Conservation (phyloP, 2,329 filamentous ascomycete species). For the Hypoxylon sp. region DNA sequence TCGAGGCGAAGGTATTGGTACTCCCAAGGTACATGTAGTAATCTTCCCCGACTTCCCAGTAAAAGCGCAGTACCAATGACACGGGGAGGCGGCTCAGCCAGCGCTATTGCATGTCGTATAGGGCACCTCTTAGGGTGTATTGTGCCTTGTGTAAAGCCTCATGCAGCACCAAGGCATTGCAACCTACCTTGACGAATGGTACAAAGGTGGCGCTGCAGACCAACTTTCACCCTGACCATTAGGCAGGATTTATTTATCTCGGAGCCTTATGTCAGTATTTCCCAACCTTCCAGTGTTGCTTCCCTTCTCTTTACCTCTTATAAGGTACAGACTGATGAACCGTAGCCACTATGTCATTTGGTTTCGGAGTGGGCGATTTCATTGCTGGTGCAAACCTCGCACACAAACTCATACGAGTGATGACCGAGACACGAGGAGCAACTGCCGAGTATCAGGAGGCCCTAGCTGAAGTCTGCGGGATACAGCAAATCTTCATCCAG, state of each 20-base stretch:
- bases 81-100: too few relatives aligned
- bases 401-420: constrained; percentile 49
- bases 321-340: background rate
- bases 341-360: constrained; percentile 46
- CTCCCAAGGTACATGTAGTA: too few relatives aligned
- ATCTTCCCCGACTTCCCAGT: too few relatives aligned
- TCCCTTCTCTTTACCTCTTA: background rate
- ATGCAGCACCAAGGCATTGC: background rate
- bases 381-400: constrained; percentile 51
- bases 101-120: background rate
- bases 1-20: too few relatives aligned
- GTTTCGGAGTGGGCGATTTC: constrained; percentile 53
- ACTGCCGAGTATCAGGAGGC: constrained; percentile 49
- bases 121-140: too few relatives aligned
- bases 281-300: background rate
- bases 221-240: background rate
- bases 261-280: background rate
- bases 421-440: constrained; percentile 47
- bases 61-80: too few relatives aligned
- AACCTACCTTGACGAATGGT: background rate
- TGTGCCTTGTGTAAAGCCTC: constrained; percentile 7
- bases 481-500: constrained; percentile 43
- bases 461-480: constrained; percentile 48
- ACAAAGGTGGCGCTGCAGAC: background rate
- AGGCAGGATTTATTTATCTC: background rate